Percentiles rank a stretch among this genome's conserved stretches.
phyloP scores from a whole-genome alignment of 2,329 filamentous ascomycete genomes.

The Tolypocladium amazonense region DNA sequence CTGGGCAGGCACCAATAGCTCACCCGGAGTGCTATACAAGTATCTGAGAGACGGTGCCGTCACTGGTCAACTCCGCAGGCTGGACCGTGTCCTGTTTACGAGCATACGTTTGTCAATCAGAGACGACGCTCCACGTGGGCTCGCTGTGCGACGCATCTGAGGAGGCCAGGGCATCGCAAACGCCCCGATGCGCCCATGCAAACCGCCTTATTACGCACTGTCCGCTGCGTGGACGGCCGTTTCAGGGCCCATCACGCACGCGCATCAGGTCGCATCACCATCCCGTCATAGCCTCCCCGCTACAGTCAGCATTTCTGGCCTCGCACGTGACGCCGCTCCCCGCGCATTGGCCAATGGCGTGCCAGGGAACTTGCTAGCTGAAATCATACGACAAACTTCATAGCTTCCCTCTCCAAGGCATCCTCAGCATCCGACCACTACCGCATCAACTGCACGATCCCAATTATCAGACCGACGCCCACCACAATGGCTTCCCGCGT shows the following conservation, averaged over 20 bases:
- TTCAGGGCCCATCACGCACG: background rate
- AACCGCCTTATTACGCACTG: background rate
- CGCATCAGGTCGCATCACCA: background rate
- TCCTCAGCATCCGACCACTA: slow-evolving; percentile 8
- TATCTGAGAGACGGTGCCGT: background rate
- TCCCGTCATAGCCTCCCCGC: background rate
- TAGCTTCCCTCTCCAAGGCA: background rate
- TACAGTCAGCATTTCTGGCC: background rate
- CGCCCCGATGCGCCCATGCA: background rate
- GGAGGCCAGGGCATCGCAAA: background rate
- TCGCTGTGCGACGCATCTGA: background rate
- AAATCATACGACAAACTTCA: background rate
- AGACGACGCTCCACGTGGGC: background rate
- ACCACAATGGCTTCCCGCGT: slow-evolving; percentile 45
- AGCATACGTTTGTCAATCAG: background rate
- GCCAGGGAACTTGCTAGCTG: background rate
- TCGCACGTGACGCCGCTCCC: background rate
- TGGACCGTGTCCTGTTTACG: background rate
- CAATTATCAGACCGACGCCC: slow-evolving; percentile 4
- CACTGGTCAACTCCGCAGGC: background rate
- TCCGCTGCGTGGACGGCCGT: background rate
- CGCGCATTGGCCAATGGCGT: background rate
- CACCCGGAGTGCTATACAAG: background rate
- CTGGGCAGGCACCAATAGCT: background rate
- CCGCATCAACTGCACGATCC: slow-evolving; percentile 1